Percentiles rank a stretch among this genome's conserved stretches.
phyloP scores from a whole-genome alignment of 129 eudicot species.

The Kitagawia praeruptora region DNA sequence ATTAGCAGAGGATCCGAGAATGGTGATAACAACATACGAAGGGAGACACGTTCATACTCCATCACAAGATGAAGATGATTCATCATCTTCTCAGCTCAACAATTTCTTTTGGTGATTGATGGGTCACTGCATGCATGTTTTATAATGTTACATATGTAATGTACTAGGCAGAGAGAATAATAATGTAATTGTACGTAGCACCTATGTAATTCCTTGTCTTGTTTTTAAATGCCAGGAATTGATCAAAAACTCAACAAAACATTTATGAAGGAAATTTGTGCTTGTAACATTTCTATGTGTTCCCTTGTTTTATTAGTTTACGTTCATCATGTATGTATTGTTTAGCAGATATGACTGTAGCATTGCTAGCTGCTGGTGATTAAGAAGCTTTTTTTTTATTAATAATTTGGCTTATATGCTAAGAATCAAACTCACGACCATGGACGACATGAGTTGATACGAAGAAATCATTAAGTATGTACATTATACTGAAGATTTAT shows the following conservation, averaged over 20 bases:
- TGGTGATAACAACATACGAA: constrained; percentile 89
- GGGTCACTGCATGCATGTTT: not conserved
- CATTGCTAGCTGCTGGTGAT: too few relatives aligned
- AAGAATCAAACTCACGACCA: too few relatives aligned
- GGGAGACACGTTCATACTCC: constrained; percentile 56
- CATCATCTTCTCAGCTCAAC: constrained; percentile 35
- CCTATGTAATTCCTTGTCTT: not conserved
- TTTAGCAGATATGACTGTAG: too few relatives aligned
- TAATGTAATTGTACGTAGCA: constrained; percentile 1
- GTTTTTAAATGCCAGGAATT: constrained; percentile 2
- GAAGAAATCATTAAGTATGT: too few relatives aligned
- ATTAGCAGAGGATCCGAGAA: constrained; percentile 85
- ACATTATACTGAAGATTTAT: too few relatives aligned
- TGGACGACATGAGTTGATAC: too few relatives aligned
- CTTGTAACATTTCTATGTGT: not conserved
- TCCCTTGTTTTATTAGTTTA: not conserved
- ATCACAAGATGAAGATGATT: constrained; percentile 43
- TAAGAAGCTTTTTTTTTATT: too few relatives aligned
- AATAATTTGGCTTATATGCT: too few relatives aligned
- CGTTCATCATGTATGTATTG: not conserved
- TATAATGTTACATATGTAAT: constrained; percentile 2
- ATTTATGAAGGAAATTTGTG: not conserved
- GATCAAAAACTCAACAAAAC: not conserved
- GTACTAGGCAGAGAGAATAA: not conserved
- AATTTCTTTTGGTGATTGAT: constrained; percentile 46